These are phyloP conservation scores for Aspergillus texensis DNA, from an alignment of 2,329 filamentous ascomycete species.

Conservation along the genomic window DNA sequence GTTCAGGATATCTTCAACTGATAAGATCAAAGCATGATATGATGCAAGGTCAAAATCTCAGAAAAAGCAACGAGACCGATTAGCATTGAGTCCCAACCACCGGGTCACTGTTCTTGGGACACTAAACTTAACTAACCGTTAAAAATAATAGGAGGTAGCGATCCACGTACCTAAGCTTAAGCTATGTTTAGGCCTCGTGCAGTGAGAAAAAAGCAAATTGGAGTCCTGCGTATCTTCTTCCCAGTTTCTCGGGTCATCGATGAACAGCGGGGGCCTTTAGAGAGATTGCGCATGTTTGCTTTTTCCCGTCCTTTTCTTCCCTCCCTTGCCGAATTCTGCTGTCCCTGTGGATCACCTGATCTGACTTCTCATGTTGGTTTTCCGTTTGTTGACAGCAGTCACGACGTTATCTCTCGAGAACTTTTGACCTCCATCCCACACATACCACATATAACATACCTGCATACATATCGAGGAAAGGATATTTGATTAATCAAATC, in stretches of 20 bases:
- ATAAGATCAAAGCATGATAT: slow-evolving; percentile 19
- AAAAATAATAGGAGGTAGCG: slow-evolving; percentile 3
- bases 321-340: too few species aligned
- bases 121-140: slow-evolving; percentile 18
- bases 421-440: not conserved
- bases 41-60: slow-evolving; percentile 14
- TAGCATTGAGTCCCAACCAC: slow-evolving; percentile 6
- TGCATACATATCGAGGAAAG: not conserved
- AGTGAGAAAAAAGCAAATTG: slow-evolving; percentile 11
- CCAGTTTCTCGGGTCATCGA: slow-evolving; percentile 18
- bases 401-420: not conserved
- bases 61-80: slow-evolving; percentile 22
- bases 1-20: slow-evolving; percentile 2
- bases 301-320: slow-evolving; percentile 5
- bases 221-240: slow-evolving; percentile 15
- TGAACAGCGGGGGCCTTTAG: slow-evolving; percentile 12
- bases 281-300: slow-evolving; percentile 7
- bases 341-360: slow-evolving; percentile 13
- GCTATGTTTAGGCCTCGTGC: slow-evolving; percentile 27
- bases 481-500: not conserved
- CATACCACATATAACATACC: not conserved
- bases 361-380: not conserved
- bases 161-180: slow-evolving; percentile 31
- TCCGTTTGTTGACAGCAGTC: not conserved
- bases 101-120: slow-evolving; percentile 9